Evolutionary conservation across 2,329 filamentous ascomycete genomes (phyloP).

Genomic region (Talaromyces pinophilus): DNA sequence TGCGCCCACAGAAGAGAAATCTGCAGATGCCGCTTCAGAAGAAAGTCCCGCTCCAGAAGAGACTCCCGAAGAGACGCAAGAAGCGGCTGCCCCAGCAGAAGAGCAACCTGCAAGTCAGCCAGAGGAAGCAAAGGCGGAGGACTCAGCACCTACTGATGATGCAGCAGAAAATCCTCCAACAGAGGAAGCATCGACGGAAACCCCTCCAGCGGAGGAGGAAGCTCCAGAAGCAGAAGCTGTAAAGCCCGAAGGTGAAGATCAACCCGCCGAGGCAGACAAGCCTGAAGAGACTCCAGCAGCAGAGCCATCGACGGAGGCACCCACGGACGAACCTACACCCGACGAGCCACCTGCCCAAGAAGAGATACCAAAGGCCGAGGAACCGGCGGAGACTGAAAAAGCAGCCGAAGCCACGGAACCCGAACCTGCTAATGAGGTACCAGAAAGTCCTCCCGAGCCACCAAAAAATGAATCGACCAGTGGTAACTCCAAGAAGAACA

Average conservation of each 20-base stretch:
- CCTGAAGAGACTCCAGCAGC: conserved; percentile 25
- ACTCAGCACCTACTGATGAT: neutral
- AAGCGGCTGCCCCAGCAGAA: neutral
- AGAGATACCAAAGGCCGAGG: conserved; percentile 1
- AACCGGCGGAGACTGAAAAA: neutral
- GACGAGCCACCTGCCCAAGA: conserved; percentile 24
- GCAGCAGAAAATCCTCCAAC: neutral
- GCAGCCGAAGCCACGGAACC: neutral
- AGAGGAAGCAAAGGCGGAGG: neutral
- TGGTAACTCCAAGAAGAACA: conserved; percentile 9
- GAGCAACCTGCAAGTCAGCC: neutral
- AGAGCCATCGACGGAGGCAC: conserved; percentile 7
- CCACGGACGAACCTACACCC: conserved; percentile 21
- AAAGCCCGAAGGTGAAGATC: conserved; percentile 19
- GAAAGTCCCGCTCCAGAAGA: neutral
- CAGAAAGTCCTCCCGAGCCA: neutral
- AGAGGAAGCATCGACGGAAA: conserved; percentile 2
- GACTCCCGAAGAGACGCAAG: neutral
- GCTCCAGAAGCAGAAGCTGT: conserved; percentile 16
- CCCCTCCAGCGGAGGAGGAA: conserved; percentile 23
- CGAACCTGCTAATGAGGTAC: neutral
- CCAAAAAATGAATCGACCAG: neutral
- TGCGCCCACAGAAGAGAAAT: conserved; percentile 17
- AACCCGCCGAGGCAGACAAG: conserved; percentile 25
- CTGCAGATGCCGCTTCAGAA: conserved; percentile 17